These are phyloP conservation scores for Zopfochytrium polystomum DNA, from an alignment of 371 early-diverging fungal species.

Conservation along the genomic window DNA sequence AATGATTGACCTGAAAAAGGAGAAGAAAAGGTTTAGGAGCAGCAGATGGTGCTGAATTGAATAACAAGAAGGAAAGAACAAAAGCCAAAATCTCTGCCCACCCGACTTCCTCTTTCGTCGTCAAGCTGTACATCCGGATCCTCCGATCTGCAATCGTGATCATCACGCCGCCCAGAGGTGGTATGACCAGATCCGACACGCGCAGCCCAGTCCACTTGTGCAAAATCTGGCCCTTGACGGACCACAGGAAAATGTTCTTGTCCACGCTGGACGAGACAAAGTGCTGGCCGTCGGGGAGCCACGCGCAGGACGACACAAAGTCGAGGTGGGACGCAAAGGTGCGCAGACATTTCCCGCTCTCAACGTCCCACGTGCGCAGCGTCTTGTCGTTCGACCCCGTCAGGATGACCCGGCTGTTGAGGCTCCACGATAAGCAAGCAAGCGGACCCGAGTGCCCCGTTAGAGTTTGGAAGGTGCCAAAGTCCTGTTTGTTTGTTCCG, in stretches of 20 bases:
- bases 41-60: neutral
- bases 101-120: conserved; percentile 52
- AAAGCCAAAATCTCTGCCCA: conserved; percentile 30
- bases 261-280: conserved; percentile 82
- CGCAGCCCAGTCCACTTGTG: conserved; percentile 70
- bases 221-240: conserved; percentile 59
- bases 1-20: conserved; percentile 49
- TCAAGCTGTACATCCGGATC: conserved; percentile 71
- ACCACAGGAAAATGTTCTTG: conserved; percentile 73
- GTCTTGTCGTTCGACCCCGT: conserved; percentile 77
- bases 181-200: conserved; percentile 80
- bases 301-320: conserved; percentile 75
- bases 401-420: conserved; percentile 70
- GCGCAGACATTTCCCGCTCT: conserved; percentile 54
- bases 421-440: conserved; percentile 87
- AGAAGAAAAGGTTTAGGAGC: neutral
- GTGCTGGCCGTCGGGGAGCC: conserved; percentile 70
- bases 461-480: conserved; percentile 46
- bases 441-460: conserved; percentile 63
- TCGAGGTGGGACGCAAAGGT: conserved; percentile 64
- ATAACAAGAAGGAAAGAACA: conserved; percentile 1
- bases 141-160: conserved; percentile 70
- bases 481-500: conserved; percentile 25
- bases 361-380: conserved; percentile 78
- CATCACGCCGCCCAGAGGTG: conserved; percentile 66